Evolutionary conservation across 2,329 filamentous ascomycete species (phyloP).

Genomic region (Fusarium musae): DNA sequence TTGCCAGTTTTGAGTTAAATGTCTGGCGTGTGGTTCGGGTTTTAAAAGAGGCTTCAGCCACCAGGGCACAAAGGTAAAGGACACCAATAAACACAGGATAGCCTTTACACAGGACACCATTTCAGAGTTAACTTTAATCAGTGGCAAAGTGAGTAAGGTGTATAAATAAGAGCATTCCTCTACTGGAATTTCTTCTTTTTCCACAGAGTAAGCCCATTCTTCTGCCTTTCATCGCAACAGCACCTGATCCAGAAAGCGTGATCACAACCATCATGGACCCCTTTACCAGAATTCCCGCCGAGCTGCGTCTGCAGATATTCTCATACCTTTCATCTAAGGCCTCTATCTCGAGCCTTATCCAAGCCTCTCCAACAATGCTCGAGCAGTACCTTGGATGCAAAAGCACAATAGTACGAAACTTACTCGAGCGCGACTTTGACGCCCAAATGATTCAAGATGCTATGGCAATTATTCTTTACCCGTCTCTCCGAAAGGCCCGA

Average conservation of each 20-base stretch:
- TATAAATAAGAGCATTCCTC: not conserved
- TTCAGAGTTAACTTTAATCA: not conserved
- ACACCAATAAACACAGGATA: not conserved
- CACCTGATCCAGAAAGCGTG: not conserved
- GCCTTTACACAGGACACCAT: not conserved
- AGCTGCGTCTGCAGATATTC: slow-evolving; percentile 9
- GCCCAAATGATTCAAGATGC: slow-evolving; percentile 25
- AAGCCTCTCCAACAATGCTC: slow-evolving; percentile 21
- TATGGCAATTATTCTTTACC: slow-evolving; percentile 3
- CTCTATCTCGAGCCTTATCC: not conserved
- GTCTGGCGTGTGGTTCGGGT: too few relatives aligned
- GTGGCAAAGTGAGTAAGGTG: not conserved
- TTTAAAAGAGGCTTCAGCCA: too few relatives aligned
- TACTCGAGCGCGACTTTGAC: slow-evolving; percentile 2
- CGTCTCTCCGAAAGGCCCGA: not conserved
- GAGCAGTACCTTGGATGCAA: not conserved
- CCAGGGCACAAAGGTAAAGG: too few relatives aligned
- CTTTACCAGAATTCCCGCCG: slow-evolving; percentile 6
- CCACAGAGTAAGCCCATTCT: not conserved
- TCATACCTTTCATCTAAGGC: not conserved
- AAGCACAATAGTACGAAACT: not conserved
- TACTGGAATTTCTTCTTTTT: too few relatives aligned
- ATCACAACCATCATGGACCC: not conserved
- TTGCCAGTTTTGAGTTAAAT: too few relatives aligned
- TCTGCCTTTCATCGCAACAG: not conserved